phyloP scores from a whole-genome alignment of 139 green algal genomes.

The Spirogloea muscicola region DNA sequence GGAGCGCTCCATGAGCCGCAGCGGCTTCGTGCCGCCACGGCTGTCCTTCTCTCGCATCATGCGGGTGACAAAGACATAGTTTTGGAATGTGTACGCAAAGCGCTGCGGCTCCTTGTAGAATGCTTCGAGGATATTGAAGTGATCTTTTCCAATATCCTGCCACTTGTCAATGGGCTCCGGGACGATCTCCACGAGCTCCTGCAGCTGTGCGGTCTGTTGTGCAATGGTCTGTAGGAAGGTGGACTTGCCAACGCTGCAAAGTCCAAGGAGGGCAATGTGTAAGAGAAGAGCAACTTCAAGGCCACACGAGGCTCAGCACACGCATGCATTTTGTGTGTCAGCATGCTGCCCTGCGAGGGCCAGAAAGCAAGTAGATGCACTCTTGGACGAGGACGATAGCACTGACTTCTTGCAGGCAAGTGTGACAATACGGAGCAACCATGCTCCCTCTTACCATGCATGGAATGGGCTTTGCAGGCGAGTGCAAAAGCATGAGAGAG shows the following conservation, averaged over 20 bases:
- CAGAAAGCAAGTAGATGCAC: no score
- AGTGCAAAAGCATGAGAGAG: no score
- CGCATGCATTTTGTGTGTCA: no score
- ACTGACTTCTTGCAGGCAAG: no score
- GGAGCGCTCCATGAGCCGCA: slow-evolving; percentile 87
- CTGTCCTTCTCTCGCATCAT: slow-evolving; percentile 64
- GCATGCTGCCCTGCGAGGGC: no score
- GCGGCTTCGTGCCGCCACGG: slow-evolving; percentile 40
- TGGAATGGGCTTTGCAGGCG: no score
- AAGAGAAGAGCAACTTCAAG: no score
- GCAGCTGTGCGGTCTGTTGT: slow-evolving; percentile 36
- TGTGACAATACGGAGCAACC: no score
- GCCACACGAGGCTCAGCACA: no score
- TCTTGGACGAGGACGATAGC: no score
- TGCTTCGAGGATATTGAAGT: slow-evolving; percentile 79
- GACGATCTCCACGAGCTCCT: slow-evolving; percentile 73
- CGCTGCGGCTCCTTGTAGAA: slow-evolving; percentile 85
- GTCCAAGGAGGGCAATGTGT: no score
- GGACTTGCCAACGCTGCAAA: slow-evolving; percentile 84
- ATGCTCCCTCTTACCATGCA: no score
- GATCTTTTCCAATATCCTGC: slow-evolving; percentile 63
- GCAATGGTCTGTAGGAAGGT: slow-evolving; percentile 80
- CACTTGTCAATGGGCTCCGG: slow-evolving; percentile 91
- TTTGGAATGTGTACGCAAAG: slow-evolving; percentile 96
- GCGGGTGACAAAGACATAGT: slow-evolving; percentile 91